phyloP scores from a whole-genome alignment of 805 yeast genomes.

The Maudiozyma saulgeensis region DNA sequence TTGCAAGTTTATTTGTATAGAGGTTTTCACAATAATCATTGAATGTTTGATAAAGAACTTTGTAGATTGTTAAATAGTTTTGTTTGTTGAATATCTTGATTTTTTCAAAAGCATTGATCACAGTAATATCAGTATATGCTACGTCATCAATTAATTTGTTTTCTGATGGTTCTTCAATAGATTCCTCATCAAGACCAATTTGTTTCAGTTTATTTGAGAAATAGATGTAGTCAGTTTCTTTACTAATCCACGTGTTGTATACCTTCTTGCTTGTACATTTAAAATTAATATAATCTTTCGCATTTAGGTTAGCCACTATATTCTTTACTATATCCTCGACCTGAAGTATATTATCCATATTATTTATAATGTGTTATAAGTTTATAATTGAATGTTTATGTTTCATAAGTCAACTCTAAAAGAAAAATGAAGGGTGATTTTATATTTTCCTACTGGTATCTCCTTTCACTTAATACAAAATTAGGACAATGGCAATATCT shows the following conservation, averaged over 20 bases:
- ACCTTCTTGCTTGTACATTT: conserved; percentile 16
- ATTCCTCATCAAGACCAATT: conserved; percentile 13
- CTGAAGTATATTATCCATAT: conserved; percentile 20
- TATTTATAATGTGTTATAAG: no score
- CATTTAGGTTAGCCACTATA: conserved; percentile 16
- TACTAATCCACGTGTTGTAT: conserved; percentile 11
- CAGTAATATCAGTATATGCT: conserved; percentile 1
- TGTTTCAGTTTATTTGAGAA: conserved; percentile 14
- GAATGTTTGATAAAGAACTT: conserved; percentile 11
- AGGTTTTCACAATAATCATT: conserved; percentile 19
- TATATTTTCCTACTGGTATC: not conserved
- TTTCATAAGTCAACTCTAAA: no score
- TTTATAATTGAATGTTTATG: no score
- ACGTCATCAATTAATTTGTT: conserved; percentile 1
- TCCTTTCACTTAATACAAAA: no score
- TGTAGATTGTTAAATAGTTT: conserved; percentile 11
- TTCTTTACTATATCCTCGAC: conserved; percentile 17
- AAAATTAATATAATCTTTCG: conserved; percentile 20
- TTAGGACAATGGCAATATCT: no score
- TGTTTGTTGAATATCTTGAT: conserved; percentile 9
- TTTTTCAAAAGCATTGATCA: conserved; percentile 14
- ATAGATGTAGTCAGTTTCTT: conserved; percentile 10
- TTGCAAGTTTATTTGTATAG: conserved; percentile 12
- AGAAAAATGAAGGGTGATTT: no score
- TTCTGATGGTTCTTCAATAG: conserved; percentile 2